Base-by-base conservation (phyloP, 163 green algal genomes). In the Scenedesmus sp. region DNA sequence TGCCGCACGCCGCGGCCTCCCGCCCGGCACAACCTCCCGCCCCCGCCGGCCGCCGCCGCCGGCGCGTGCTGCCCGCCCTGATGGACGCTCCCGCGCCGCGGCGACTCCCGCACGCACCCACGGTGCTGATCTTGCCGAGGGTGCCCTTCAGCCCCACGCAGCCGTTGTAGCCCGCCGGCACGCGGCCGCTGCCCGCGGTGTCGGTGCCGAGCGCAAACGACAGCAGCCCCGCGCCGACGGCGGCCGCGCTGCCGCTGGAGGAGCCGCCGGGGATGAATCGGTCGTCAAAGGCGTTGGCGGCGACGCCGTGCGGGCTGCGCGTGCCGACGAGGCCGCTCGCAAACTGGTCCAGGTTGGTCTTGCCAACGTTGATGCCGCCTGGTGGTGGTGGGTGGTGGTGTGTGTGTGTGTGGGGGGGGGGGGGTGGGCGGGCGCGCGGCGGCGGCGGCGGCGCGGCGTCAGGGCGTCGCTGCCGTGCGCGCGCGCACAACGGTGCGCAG, bases 331-430 rank as follows among this genome's bases (percentile, higher is more conserved):
- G 89, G 13, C 92, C 92, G 6, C 86, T 86, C 0, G 92, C 92
- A 89, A 96, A 96, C 76, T 96, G 92, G 79, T 96, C 92, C 85
- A 96, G 87, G 83, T 96, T 96, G n/a, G 89, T 94, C 74, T 96
- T 96, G 53, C 92, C 91, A n/a, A 96, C 58, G 24, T 87, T 87
- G 39, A 96, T 84, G 42, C 67, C 89, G 13, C 91, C 91, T 94
- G 85, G 0, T 67, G 42, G 39, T 10, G 10, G 39, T 47, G 39
- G 7, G 10, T 47, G 39, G 7, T 47, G 39, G 6, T 47, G 39
- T 47, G 39, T 10, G 39, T 6, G 39, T 47, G 39, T 10, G 10
- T 47, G 39, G 7, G 10, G 6, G 39, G 7, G 39, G 7, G 39
- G 6, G 39, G 10, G 39, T 47, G 39, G 6, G 39, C 10, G 39